Conservation (phyloP, 2,329 filamentous ascomycete genomes). For the Sarocladium strictum region DNA sequence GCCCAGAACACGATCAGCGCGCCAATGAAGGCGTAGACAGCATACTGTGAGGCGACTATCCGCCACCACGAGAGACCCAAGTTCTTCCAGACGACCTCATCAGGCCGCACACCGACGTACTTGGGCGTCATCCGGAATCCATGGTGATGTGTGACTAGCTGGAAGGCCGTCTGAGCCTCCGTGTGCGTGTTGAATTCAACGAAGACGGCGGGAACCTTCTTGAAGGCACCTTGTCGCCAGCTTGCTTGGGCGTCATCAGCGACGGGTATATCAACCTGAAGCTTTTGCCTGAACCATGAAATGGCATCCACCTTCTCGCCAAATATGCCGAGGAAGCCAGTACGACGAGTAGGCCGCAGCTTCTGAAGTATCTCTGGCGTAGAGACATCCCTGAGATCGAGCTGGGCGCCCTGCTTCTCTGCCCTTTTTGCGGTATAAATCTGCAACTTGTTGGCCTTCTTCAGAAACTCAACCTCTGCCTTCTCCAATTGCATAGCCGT, state of each 20-base stretch:
- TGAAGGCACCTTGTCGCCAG: constrained; percentile 58
- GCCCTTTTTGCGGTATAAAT: constrained; percentile 26
- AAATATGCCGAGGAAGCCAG: constrained; percentile 57
- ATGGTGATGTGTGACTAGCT: constrained; percentile 74
- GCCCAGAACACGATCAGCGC: constrained; percentile 82
- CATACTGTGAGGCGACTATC: constrained; percentile 60
- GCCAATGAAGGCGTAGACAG: constrained; percentile 59
- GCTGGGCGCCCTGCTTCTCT: constrained; percentile 11
- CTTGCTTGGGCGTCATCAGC: constrained; percentile 58
- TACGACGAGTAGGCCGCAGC: constrained; percentile 63
- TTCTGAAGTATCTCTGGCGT: constrained; percentile 61
- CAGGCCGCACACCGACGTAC: constrained; percentile 73
- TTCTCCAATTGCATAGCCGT: constrained; percentile 72
- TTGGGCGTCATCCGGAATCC: constrained; percentile 79
- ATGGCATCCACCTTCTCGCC: constrained; percentile 73
- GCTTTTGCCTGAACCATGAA: constrained; percentile 64
- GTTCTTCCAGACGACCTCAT: constrained; percentile 82
- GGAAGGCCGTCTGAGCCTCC: constrained; percentile 81
- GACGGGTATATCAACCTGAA: constrained; percentile 52
- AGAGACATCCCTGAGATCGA: constrained; percentile 58
- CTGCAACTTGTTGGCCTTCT: constrained; percentile 39
- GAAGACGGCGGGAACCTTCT: constrained; percentile 69
- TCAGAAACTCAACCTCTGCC: constrained; percentile 77
- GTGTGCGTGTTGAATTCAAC: constrained; percentile 80
- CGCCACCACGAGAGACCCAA: constrained; percentile 66